Evolutionary conservation across 139 green algal species (phyloP), one percentile per base, ranked within the genome.

Genomic region (Ulvella scutata): DNA sequence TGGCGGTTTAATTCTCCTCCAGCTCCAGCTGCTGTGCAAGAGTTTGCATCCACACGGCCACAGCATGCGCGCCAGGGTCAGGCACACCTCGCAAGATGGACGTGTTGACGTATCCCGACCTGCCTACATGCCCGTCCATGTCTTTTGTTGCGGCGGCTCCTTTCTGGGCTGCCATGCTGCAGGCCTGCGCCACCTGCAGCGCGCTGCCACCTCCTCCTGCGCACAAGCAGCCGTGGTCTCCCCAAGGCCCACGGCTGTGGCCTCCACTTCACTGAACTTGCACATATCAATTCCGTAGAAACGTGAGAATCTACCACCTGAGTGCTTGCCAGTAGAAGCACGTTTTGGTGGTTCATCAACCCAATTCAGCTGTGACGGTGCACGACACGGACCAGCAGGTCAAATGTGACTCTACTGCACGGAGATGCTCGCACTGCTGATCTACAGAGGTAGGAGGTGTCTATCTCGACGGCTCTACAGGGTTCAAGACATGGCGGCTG

Each of bases 21-120:
- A n/a, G n/a, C n/a, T n/a, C n/a, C n/a, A n/a, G n/a, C n/a, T n/a
- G n/a, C n/a, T n/a, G n/a, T n/a, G 82, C 80, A 1, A 90, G 75
- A 0, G 82, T 86, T 3, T 44, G n/a, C 35, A 95, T 43, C 89
- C 87, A 92, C 6, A 78, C 35, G 21, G 80, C 76, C 17, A 87
- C 90, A 33, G 79, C 90, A 29, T 73, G 33, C 0, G 90, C 89
- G 2, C 90, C 90, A 10, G 90, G 89, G 75, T 95, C 90, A 4
- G 81, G 61, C 0, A 80, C 62, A 20, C 37, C 39, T 2, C 76
- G 21, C 37, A 90, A 43, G 13, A 78, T 77, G 3, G 82, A 82
- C 0, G 40, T 76, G 28, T 86, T 87, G 6, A 94, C 80, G 73
- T 93, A 96, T 3, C 61, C 80, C 2, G 85, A 74, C 0, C 90